Evolutionary conservation across 371 early-diverging fungal species (phyloP).

Genomic region (Circinella umbellata): DNA sequence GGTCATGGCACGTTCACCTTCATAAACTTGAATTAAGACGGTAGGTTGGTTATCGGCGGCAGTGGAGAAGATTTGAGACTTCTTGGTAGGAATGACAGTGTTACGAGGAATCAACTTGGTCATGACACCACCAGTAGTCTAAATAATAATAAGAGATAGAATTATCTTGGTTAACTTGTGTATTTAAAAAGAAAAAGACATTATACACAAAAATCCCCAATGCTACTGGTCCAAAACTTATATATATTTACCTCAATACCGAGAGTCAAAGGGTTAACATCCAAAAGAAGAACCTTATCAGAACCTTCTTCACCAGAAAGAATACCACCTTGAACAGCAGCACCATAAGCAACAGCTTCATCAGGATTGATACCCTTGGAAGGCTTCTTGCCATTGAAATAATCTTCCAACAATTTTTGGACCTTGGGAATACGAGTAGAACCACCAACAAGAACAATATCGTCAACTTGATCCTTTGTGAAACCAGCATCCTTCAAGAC

Average conservation of each 20-base stretch:
- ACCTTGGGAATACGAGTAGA: slow-evolving; percentile 99
- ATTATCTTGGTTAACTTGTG: no score
- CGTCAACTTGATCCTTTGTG: slow-evolving; percentile 87
- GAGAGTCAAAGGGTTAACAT: slow-evolving; percentile 97
- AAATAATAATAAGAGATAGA: background rate
- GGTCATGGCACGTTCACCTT: slow-evolving; percentile 97
- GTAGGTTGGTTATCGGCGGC: slow-evolving; percentile 98
- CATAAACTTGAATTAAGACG: slow-evolving; percentile 96
- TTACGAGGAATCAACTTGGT: slow-evolving; percentile 95
- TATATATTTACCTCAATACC: slow-evolving; percentile 79
- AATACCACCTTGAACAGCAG: slow-evolving; percentile 99
- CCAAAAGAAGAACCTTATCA: slow-evolving; percentile 90
- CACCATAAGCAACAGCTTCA: slow-evolving; percentile 99
- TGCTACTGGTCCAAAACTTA: no score
- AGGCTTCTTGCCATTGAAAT: slow-evolving; percentile 94
- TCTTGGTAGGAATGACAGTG: slow-evolving; percentile 98
- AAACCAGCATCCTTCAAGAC: slow-evolving; percentile 97
- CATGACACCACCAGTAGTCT: slow-evolving; percentile 95
- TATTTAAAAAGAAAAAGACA: no score
- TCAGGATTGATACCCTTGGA: slow-evolving; percentile 98
- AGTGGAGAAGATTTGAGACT: slow-evolving; percentile 98
- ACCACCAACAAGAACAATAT: slow-evolving; percentile 99
- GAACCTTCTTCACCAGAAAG: slow-evolving; percentile 87
- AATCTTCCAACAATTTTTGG: slow-evolving; percentile 88
- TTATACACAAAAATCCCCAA: no score